Percentiles rank a stretch among this genome's conserved stretches.
Conservation (phyloP, 2,329 filamentous ascomycete genomes). For the Aspergillus thermomutatus region DNA sequence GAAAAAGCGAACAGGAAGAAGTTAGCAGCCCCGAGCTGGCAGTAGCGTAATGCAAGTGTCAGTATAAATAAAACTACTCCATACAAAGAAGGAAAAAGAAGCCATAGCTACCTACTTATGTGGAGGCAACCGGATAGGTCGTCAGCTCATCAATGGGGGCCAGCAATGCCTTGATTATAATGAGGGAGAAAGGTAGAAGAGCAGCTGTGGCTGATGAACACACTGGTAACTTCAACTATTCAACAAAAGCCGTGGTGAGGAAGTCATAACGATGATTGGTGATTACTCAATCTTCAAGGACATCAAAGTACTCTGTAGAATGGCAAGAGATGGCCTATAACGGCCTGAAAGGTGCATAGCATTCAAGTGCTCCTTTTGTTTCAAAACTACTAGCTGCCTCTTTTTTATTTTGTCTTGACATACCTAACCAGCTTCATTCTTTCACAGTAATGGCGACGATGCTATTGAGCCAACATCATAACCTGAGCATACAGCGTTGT, state of each 20-base stretch:
- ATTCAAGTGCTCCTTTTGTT: not conserved
- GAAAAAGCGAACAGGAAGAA: slow-evolving; percentile 12
- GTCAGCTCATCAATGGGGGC: not conserved
- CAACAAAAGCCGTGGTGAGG: not conserved
- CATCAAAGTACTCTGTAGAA: not conserved
- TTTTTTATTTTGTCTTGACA: not conserved
- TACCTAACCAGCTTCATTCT: not conserved
- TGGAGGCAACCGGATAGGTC: not conserved
- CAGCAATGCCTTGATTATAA: not conserved
- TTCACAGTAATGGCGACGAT: not conserved
- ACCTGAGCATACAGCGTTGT: not conserved
- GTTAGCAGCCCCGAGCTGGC: slow-evolving; percentile 15
- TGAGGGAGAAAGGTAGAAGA: not conserved
- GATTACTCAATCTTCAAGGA: not conserved
- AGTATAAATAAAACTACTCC: slow-evolving; percentile 23
- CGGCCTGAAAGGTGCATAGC: not conserved
- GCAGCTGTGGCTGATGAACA: not conserved
- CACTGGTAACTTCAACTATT: not conserved
- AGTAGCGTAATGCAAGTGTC: slow-evolving; percentile 18
- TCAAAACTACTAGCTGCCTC: not conserved
- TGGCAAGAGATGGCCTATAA: not conserved
- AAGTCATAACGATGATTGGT: not conserved
- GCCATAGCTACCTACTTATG: not conserved
- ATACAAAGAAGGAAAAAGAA: not conserved
- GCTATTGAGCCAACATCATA: no score